phyloP scores from a whole-genome alignment of 2,329 filamentous ascomycete genomes.

The Annulohypoxylon truncatum region DNA sequence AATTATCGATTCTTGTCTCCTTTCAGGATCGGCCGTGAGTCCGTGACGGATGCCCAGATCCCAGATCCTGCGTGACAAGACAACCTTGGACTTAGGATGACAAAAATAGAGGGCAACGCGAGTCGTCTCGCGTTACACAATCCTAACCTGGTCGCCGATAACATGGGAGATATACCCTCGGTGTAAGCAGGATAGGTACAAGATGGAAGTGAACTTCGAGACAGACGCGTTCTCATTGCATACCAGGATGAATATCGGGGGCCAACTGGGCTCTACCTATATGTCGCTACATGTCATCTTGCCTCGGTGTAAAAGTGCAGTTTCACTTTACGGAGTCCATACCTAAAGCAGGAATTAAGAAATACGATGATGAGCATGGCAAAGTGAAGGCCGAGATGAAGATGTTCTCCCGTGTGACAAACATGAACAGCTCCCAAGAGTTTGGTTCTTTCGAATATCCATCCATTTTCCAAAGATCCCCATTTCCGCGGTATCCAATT shows the following conservation, averaged over 20 bases:
- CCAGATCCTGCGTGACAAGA: constrained; percentile 2
- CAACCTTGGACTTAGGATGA: background rate
- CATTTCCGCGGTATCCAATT: constrained; percentile 21
- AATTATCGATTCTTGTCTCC: background rate
- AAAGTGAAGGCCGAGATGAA: background rate
- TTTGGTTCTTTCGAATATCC: background rate
- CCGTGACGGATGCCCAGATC: constrained; percentile 5
- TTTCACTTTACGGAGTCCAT: background rate
- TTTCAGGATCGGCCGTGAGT: constrained; percentile 4
- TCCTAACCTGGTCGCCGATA: constrained; percentile 19
- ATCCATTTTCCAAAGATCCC: constrained; percentile 4
- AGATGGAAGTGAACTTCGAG: background rate
- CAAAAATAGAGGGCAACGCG: constrained; percentile 7
- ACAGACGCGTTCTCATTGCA: background rate
- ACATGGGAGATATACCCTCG: background rate
- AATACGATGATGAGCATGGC: background rate
- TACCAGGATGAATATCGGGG: background rate
- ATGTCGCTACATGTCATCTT: background rate
- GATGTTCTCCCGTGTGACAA: constrained; percentile 4
- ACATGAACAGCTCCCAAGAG: background rate
- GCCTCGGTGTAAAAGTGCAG: background rate
- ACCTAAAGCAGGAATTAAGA: background rate
- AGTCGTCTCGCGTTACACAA: constrained; percentile 10
- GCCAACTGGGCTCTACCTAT: background rate
- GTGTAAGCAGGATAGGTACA: constrained; percentile 12